Conservation (phyloP, 2,329 filamentous ascomycete genomes). For the Lecanicillium sp. region DNA sequence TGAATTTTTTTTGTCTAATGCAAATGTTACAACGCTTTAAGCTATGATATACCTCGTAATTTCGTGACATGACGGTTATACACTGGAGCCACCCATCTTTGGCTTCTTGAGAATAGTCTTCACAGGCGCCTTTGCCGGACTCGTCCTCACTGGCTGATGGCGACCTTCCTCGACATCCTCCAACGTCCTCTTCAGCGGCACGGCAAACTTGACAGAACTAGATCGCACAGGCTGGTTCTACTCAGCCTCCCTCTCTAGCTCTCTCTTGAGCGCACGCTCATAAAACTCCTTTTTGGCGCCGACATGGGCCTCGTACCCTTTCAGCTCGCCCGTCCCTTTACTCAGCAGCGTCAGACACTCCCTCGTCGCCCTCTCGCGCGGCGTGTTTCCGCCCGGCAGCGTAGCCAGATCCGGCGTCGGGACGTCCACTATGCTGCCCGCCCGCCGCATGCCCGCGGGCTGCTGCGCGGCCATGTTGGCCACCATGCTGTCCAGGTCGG, state of each 20-base stretch:
- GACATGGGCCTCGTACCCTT: constrained; percentile 17
- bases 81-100: no score
- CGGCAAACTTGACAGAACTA: no score
- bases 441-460: not conserved
- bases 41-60: no score
- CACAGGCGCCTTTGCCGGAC: no score
- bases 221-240: constrained; percentile 1
- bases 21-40: no score
- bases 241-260: not conserved
- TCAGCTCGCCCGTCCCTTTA: constrained; percentile 13
- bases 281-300: constrained; percentile 8
- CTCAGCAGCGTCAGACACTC: constrained; percentile 14
- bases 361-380: constrained; percentile 16
- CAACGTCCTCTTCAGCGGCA: constrained; percentile 11
- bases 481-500: constrained; percentile 19
- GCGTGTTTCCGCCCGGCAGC: constrained; percentile 6
- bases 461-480: constrained; percentile 19
- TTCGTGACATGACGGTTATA: no score
- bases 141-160: not conserved
- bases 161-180: constrained; percentile 8
- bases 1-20: not conserved
- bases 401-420: constrained; percentile 13
- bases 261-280: constrained; percentile 14
- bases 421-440: constrained; percentile 8
- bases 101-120: no score